Percentiles rank a stretch among this genome's conserved stretches.
Evolutionary conservation across 805 yeast genomes (phyloP).

Genomic region (Pichia scutulata): DNA sequence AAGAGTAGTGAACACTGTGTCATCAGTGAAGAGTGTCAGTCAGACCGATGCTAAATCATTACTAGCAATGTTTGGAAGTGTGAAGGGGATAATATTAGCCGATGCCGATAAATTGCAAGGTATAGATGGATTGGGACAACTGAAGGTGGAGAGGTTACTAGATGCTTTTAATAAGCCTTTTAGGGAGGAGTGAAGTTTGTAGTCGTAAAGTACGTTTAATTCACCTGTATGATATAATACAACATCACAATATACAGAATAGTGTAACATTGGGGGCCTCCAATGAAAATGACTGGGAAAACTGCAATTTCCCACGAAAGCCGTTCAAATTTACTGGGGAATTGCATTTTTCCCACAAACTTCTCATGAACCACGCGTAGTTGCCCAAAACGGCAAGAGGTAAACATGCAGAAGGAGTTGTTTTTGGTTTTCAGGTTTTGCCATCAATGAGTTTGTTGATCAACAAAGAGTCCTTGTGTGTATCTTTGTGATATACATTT

Average conservation of each 20-base stretch:
- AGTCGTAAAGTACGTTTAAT: too few species aligned
- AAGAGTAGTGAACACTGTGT: conserved; percentile 29
- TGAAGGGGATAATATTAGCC: conserved; percentile 3
- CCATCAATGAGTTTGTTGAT: neutral
- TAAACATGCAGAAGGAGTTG: neutral
- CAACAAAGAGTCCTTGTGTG: neutral
- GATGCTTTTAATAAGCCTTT: conserved; percentile 9
- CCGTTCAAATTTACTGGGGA: too few species aligned
- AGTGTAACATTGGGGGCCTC: neutral
- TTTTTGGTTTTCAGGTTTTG: neutral
- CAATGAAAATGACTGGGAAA: neutral
- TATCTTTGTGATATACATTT: too few species aligned
- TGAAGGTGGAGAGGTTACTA: conserved; percentile 3
- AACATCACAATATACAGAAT: neutral
- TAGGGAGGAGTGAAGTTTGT: neutral
- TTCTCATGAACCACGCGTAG: neutral
- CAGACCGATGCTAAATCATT: conserved; percentile 5
- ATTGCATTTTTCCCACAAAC: too few species aligned
- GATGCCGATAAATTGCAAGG: conserved; percentile 1
- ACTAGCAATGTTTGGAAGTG: conserved; percentile 3
- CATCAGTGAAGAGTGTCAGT: conserved; percentile 5
- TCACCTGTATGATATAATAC: too few species aligned
- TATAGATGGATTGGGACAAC: conserved; percentile 10
- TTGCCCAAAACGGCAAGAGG: neutral
- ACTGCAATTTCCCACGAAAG: too few species aligned